Conservation (phyloP, 805 yeast genomes). For the Maudiozyma bulderi region DNA sequence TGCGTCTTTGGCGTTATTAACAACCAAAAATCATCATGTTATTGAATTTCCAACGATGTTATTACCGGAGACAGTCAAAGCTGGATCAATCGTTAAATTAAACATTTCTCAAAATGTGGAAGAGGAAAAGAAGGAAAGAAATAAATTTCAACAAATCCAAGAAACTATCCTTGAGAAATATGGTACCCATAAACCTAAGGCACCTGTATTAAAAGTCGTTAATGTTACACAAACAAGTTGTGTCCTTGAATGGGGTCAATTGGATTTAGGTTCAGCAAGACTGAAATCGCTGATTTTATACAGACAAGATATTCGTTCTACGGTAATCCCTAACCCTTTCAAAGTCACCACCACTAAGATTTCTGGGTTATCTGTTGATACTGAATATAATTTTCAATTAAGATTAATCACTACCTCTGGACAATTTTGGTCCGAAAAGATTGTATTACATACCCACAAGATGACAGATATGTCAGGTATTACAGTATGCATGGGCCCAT, state of each 20-base stretch:
- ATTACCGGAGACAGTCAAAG: conserved; percentile 79
- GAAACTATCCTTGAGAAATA: conserved; percentile 60
- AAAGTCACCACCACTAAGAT: conserved; percentile 73
- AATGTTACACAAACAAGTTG: conserved; percentile 92
- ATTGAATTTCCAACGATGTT: conserved; percentile 95
- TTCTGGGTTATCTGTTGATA: conserved; percentile 85
- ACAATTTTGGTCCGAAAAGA: conserved; percentile 53
- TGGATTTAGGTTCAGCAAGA: conserved; percentile 74
- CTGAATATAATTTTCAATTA: conserved; percentile 68
- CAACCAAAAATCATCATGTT: conserved; percentile 86
- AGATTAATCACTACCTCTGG: conserved; percentile 87
- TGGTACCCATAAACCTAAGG: conserved; percentile 61
- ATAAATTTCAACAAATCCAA: conserved; percentile 56
- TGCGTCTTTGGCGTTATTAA: conserved; percentile 82
- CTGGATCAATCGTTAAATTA: conserved; percentile 86
- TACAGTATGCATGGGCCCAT: conserved; percentile 79
- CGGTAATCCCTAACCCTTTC: conserved; percentile 77
- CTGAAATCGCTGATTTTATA: conserved; percentile 67
- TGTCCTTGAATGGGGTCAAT: conserved; percentile 87
- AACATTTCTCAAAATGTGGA: conserved; percentile 68
- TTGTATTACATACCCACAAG: conserved; percentile 76
- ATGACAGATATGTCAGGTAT: conserved; percentile 95
- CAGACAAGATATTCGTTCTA: conserved; percentile 52
- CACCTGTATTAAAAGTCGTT: conserved; percentile 57
- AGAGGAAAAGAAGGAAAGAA: conserved; percentile 52